Evolutionary conservation across 192 early-diverging fungal genomes (phyloP), one percentile per base, ranked within the genome.

Genomic region (Spinellus fusiger): DNA sequence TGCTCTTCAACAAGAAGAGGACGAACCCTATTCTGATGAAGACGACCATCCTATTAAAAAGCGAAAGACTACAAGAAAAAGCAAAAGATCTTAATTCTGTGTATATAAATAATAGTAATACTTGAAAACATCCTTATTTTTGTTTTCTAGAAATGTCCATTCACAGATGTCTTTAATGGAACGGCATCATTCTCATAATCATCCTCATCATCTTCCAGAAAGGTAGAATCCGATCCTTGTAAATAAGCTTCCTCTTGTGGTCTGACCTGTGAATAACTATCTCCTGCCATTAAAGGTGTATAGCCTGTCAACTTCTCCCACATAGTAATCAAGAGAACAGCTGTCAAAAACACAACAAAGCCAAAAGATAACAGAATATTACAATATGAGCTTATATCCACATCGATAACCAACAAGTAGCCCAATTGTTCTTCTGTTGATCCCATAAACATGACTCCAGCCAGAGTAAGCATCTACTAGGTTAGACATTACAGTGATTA

Each of bases 401-500:
- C 70, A 25, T 65, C 74, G 8, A 74, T 76, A 35, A 59, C 54
- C 26, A 46, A 51, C 46, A 87, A 62, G 33, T 69, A 66, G 1
- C 32, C 33, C 9, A 87, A 59, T 54, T 77, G 82, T 54, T 87
- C 75, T 59, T 74, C 77, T 56, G 83, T 84, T 20, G 82, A 79
- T 15, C 78, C 71, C 85, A 87, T 87, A 52, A 87, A 87, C 28
- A 76, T 54, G 23, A 85, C 63, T 37, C 85, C 85, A 35, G 84
- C 78, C 48, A 85, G 68, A 26, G 80, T 76, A 56, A 87, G 56
- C 33, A 58, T 55, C 75, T 77, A 47, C 5, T 20, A 62, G 28
- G 31, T 23, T 59, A 49, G 10, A 54, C 32, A 34, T 32, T 20
- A 51, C 0, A 50, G 25, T 27, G 29, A 29, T 47, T 44, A 29